Conservation (phyloP, 306 rosid species). For the Cucumis sativus region DNA sequence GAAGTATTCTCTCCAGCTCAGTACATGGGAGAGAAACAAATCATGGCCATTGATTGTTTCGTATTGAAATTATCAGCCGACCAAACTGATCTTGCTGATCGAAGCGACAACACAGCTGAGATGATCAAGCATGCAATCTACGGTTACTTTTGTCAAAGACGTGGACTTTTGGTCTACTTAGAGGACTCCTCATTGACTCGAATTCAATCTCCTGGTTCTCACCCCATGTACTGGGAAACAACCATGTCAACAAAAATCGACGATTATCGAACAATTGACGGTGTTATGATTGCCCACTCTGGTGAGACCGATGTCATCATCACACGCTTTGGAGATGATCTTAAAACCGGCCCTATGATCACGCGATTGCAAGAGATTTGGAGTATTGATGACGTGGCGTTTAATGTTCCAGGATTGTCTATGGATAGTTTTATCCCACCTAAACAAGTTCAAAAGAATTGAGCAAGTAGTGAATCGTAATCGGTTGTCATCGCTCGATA, state of each 20-base stretch:
- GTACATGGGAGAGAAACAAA: constrained; percentile 75
- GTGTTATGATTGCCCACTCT: constrained; percentile 63
- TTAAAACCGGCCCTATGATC: constrained; percentile 47
- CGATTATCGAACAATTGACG: constrained; percentile 61
- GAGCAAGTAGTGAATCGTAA: constrained; percentile 27
- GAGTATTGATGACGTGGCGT: constrained; percentile 82
- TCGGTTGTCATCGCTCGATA: background rate
- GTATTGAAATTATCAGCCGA: constrained; percentile 66
- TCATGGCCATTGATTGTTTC: constrained; percentile 56
- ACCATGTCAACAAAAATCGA: constrained; percentile 71
- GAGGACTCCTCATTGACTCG: constrained; percentile 86
- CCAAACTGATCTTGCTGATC: constrained; percentile 52
- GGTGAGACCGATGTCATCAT: constrained; percentile 61
- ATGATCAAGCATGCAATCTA: constrained; percentile 78
- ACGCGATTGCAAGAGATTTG: constrained; percentile 75
- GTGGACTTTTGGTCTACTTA: constrained; percentile 53
- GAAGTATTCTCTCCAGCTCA: constrained; percentile 63
- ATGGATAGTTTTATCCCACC: constrained; percentile 89
- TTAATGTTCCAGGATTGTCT: constrained; percentile 73
- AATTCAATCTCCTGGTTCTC: constrained; percentile 73
- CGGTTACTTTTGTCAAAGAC: constrained; percentile 84
- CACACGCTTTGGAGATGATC: constrained; percentile 66
- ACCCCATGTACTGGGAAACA: constrained; percentile 89
- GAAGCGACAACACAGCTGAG: constrained; percentile 85
- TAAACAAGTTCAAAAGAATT: constrained; percentile 38